Percentiles rank a stretch among this genome's conserved stretches.
Evolutionary conservation across 352 stramenopile species (phyloP).

Genomic region (Thraustochytrium sp.): DNA sequence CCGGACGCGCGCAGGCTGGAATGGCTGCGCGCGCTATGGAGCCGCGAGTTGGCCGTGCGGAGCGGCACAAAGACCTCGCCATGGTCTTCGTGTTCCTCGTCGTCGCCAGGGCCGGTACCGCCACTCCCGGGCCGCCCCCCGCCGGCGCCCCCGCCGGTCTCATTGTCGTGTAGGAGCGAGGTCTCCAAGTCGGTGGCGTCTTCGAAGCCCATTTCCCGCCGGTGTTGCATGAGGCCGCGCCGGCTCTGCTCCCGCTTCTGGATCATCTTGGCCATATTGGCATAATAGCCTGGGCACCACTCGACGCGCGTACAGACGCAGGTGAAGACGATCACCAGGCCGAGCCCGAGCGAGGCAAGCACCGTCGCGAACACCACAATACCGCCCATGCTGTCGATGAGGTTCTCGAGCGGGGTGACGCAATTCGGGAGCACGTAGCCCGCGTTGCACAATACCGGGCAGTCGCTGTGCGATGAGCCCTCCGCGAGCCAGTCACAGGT

Average conservation of each 20-base stretch:
- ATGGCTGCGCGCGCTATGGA: not conserved
- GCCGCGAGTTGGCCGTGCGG: not conserved
- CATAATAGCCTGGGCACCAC: conserved; percentile 38
- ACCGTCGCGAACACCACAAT: conserved; percentile 32
- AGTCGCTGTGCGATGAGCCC: not conserved
- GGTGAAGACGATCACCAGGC: conserved; percentile 20
- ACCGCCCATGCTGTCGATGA: conserved; percentile 29
- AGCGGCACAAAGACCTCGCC: not conserved
- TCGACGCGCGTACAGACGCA: conserved; percentile 32
- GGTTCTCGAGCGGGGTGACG: conserved; percentile 23
- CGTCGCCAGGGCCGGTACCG: not conserved
- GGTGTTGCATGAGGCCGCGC: not conserved
- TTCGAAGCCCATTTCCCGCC: conserved; percentile 27
- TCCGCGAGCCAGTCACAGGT: conserved; percentile 22
- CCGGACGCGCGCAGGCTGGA: not conserved
- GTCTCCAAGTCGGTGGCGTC: not conserved
- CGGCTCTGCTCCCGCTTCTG: not conserved
- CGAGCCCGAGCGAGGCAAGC: not conserved
- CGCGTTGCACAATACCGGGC: conserved; percentile 6
- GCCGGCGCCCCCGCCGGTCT: not conserved
- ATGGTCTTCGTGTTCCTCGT: not conserved
- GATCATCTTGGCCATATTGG: conserved; percentile 13
- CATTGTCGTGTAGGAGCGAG: not conserved
- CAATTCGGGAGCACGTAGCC: conserved; percentile 35
- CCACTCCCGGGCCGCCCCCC: not conserved